phyloP scores from a whole-genome alignment of 2,329 filamentous ascomycete genomes.

The Aspergillus sp. region DNA sequence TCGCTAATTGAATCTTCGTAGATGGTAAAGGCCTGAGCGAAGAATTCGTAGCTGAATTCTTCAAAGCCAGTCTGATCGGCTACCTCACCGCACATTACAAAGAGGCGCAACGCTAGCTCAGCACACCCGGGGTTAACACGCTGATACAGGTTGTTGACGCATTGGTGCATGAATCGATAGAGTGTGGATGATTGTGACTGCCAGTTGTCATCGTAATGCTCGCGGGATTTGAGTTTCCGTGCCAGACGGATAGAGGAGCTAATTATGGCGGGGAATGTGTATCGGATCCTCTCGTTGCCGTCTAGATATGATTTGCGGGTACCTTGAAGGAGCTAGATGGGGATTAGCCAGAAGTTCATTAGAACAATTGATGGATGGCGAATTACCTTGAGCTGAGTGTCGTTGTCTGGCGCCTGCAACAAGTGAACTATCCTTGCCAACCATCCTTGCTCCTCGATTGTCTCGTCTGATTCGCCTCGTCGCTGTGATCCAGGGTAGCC shows the following conservation, averaged over 20 bases:
- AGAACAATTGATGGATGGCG: background rate
- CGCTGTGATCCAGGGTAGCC: slow-evolving; percentile 80
- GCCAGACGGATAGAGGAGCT: slow-evolving; percentile 89
- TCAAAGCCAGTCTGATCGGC: slow-evolving; percentile 90
- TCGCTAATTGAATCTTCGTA: slow-evolving; percentile 97
- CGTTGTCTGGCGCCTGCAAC: slow-evolving; percentile 78
- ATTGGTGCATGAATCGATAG: slow-evolving; percentile 93
- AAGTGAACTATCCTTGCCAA: slow-evolving; percentile 89
- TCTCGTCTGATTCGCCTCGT: slow-evolving; percentile 90
- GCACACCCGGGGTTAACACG: slow-evolving; percentile 79
- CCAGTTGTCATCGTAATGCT: slow-evolving; percentile 81
- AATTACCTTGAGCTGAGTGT: slow-evolving; percentile 78
- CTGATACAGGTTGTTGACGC: slow-evolving; percentile 81
- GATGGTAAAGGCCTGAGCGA: slow-evolving; percentile 95
- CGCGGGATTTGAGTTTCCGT: slow-evolving; percentile 81
- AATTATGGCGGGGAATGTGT: slow-evolving; percentile 88
- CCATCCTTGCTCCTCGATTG: slow-evolving; percentile 97
- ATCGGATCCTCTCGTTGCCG: slow-evolving; percentile 92
- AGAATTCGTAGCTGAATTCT: slow-evolving; percentile 97
- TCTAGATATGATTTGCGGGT: slow-evolving; percentile 83
- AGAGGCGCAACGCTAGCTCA: slow-evolving; percentile 84
- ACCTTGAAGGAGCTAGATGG: slow-evolving; percentile 71
- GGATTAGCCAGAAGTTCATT: slow-evolving; percentile 19
- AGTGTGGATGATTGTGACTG: slow-evolving; percentile 73
- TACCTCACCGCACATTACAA: slow-evolving; percentile 87